phyloP scores from a whole-genome alignment of 2,329 filamentous ascomycete species.

The Beauveria rudraprayagi region DNA sequence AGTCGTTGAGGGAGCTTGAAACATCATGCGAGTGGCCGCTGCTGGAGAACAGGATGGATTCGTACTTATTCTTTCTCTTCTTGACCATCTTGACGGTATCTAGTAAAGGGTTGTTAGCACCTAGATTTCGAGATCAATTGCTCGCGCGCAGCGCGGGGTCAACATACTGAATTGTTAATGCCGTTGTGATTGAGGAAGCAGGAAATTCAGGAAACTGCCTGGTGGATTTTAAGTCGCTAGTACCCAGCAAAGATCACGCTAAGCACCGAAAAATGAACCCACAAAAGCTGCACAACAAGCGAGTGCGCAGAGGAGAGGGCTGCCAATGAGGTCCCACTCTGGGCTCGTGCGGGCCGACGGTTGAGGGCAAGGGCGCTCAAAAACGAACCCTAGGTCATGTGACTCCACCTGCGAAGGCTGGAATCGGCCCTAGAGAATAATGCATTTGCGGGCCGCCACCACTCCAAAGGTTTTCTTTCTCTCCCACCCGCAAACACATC shows the following conservation, averaged over 20 bases:
- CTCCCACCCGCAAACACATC: conserved; percentile 36
- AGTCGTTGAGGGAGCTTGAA: background rate
- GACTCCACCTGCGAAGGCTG: conserved; percentile 16
- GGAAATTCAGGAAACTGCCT: conserved; percentile 9
- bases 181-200: conserved; percentile 12
- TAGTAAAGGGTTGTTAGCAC: conserved; percentile 27
- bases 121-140: conserved; percentile 16
- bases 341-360: background rate
- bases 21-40: background rate
- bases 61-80: conserved; percentile 64
- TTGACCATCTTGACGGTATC: conserved; percentile 60
- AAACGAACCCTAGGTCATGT: conserved; percentile 24
- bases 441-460: conserved; percentile 19
- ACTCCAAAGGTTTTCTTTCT: conserved; percentile 17
- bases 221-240: conserved; percentile 12
- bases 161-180: conserved; percentile 14
- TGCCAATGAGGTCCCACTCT: conserved; percentile 11
- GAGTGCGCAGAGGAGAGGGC: background rate
- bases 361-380: conserved; percentile 15
- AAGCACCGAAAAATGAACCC: background rate
- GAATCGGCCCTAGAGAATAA: conserved; percentile 13
- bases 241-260: conserved; percentile 4
- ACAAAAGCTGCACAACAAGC: conserved; percentile 7
- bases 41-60: conserved; percentile 15
- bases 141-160: conserved; percentile 5